phyloP scores from a whole-genome alignment of 108 stramenopile species.

The Fragilariopsis cylindrus region DNA sequence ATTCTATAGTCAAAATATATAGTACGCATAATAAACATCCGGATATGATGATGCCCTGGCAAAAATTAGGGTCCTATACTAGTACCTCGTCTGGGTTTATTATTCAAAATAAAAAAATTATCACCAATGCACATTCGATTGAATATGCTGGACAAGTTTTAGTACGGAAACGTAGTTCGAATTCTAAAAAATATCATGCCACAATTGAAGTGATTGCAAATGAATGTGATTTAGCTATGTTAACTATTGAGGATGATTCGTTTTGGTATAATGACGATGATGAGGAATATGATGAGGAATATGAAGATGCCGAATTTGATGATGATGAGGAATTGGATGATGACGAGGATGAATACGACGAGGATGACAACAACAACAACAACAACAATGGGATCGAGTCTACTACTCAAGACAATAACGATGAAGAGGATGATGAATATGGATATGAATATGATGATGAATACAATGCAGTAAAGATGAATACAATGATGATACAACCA shows the following conservation, averaged over 20 bases:
- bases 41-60: conserved; percentile 63
- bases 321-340: background rate
- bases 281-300: no score
- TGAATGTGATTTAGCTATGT: conserved; percentile 66
- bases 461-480: background rate
- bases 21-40: conserved; percentile 50
- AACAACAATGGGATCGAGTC: background rate
- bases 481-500: conserved; percentile 5
- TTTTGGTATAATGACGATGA: conserved; percentile 1
- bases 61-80: conserved; percentile 40
- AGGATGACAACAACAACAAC: background rate
- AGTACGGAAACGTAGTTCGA: conserved; percentile 46
- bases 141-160: conserved; percentile 58
- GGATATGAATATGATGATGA: background rate
- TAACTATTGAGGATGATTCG: conserved; percentile 36
- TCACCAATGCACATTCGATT: conserved; percentile 71
- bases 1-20: conserved; percentile 58
- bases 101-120: conserved; percentile 48
- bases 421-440: background rate
- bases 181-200: conserved; percentile 47
- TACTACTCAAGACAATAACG: background rate
- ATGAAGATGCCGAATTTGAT: conserved; percentile 4
- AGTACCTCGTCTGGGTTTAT: conserved; percentile 59
- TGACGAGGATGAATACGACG: background rate
- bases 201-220: conserved; percentile 46